Base-by-base conservation (phyloP, 768 basidiomycete genomes). In the Albatrellus ellisii region DNA sequence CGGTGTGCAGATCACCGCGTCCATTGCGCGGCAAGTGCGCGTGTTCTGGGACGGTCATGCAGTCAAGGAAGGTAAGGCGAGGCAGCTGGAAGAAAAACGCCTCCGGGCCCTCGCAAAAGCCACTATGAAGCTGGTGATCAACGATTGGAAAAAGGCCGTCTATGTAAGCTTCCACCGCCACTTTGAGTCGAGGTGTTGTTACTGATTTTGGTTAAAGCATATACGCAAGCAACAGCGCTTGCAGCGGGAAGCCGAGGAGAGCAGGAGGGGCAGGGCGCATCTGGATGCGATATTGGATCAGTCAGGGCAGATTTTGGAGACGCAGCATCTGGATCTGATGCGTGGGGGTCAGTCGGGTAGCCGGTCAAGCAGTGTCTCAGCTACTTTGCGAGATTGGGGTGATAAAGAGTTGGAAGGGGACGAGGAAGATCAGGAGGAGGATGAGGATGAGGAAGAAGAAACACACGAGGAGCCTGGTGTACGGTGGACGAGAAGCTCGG, bases 231-330 rank as follows among this genome's bases (percentile, higher is more conserved):
- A 79, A 51, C 69, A 77, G 46, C 65, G 80, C 26, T 62, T 72
- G 31, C 68, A 65, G 39, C 62, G 66, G 10, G 83, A 85, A 54
- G 79, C 68, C 14, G 90, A 95, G 59, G 84, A 91, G 57, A 69
- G 77, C 48, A 69, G 75, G 25, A 68, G 78, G 4, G 88, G 91
- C 0, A 81, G 81, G 46, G 77, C 80, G 48, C 91, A 95, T 60
- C 69, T 97, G 17, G 85, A 92, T 57, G 86, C 82, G 4, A 87
- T 97, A 48, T 66, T 97, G 35, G 76, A 89, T 59, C 83, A 92
- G 53, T 92, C 88, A 26, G 85, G 85, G 0, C 78, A 82, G 36
- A 76, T 94, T 43, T 62, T 95, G 46, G 80, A 84, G 53, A 82
- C 86, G 1, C 92, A 94, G 53, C 78, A 83, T 35, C 67, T 71